Evolutionary conservation across 2,329 filamentous ascomycete species (phyloP).

Genomic region (Colletotrichum zoysiae): DNA sequence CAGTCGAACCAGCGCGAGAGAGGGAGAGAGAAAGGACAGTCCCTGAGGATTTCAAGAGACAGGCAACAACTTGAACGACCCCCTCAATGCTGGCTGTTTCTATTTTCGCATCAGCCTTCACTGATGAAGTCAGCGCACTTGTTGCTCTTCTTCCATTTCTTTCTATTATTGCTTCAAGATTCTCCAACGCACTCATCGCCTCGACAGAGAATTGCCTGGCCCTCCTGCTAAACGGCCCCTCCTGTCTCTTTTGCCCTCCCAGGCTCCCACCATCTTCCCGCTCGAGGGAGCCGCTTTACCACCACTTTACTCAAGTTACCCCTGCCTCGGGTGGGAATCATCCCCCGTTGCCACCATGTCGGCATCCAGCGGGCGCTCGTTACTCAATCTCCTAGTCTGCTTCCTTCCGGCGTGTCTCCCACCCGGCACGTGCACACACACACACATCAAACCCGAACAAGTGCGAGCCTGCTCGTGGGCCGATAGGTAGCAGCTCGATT

Average conservation of each 20-base stretch:
- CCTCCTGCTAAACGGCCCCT: not conserved
- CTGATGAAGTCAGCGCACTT: not conserved
- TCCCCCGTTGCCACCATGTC: conserved; percentile 9
- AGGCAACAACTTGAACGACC: conserved; percentile 17
- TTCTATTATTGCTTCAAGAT: conserved; percentile 2
- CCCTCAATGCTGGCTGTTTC: not conserved
- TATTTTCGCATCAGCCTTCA: not conserved
- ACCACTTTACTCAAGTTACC: conserved; percentile 26
- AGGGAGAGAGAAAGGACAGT: not conserved
- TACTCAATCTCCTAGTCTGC: conserved; percentile 8
- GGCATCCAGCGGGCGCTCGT: conserved; percentile 34
- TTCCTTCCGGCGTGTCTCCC: conserved; percentile 17
- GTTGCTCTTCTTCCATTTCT: not conserved
- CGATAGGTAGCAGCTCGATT: conserved; percentile 2
- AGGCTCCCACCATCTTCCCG: not conserved
- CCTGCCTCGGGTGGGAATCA: conserved; percentile 1
- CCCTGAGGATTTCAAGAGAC: conserved; percentile 7
- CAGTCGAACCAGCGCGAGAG: not conserved
- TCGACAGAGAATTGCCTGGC: not conserved
- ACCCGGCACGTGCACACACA: conserved; percentile 15
- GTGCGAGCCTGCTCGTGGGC: conserved; percentile 6
- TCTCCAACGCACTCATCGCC: not conserved
- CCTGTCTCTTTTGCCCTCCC: conserved; percentile 1
- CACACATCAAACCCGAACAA: conserved; percentile 2
- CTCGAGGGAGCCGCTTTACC: conserved; percentile 17